Conservation (phyloP, 768 basidiomycete species). For the Mycena vulgaris region DNA sequence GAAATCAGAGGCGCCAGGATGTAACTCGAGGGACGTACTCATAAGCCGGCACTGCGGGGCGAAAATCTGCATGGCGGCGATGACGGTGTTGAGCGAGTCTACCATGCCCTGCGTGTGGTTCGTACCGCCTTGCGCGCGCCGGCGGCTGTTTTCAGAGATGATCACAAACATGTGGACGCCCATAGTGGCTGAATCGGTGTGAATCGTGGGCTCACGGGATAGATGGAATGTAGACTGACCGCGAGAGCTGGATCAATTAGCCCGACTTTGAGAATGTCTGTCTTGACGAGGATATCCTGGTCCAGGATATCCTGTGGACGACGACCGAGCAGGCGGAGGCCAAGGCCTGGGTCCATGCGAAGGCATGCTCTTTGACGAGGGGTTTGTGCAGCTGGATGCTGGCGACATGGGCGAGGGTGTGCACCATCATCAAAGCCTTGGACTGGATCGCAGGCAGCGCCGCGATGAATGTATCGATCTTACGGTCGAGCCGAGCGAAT, state of each 20-base stretch:
- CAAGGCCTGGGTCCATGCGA: conserved; percentile 18
- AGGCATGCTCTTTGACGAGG: conserved; percentile 32
- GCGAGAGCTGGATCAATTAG: conserved; percentile 35
- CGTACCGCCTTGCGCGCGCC: background rate
- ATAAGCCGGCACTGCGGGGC: conserved; percentile 13
- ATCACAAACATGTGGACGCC: conserved; percentile 10
- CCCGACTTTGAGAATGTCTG: conserved; percentile 22
- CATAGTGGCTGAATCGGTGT: conserved; percentile 12
- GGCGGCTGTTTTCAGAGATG: conserved; percentile 10
- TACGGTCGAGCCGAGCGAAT: conserved; percentile 42
- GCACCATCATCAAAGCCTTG: conserved; percentile 40
- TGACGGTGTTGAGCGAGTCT: conserved; percentile 16
- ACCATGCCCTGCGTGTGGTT: background rate
- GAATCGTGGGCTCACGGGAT: background rate
- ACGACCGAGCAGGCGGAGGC: conserved; percentile 26
- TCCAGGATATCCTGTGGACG: no score
- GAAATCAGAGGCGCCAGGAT: background rate
- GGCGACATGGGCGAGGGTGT: conserved; percentile 45
- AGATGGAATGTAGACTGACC: conserved; percentile 4
- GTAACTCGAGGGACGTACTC: conserved; percentile 1
- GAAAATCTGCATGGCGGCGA: conserved; percentile 24
- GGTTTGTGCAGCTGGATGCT: conserved; percentile 45
- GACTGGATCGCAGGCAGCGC: conserved; percentile 24
- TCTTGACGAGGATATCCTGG: conserved; percentile 22
- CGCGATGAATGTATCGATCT: conserved; percentile 19